These are phyloP conservation scores for Magnaporthales sp. DNA, from an alignment of 2,329 filamentous ascomycete species.

Conservation along the genomic window DNA sequence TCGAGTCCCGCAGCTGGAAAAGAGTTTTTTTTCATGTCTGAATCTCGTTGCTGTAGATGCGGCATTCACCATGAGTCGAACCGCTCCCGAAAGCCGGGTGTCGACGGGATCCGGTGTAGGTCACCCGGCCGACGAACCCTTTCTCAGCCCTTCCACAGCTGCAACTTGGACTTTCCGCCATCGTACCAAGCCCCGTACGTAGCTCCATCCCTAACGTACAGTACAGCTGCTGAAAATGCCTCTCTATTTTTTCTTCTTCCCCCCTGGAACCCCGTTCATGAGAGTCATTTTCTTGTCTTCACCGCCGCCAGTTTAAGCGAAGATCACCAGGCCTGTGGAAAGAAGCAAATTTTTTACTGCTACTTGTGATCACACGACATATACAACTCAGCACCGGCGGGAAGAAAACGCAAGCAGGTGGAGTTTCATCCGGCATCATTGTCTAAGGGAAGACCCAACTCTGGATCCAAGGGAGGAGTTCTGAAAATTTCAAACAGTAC, in stretches of 20 bases:
- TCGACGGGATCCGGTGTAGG: background rate
- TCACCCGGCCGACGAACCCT: background rate
- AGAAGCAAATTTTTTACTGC: background rate
- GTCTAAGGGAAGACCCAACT: background rate
- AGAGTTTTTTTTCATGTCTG: background rate
- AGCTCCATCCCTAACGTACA: background rate
- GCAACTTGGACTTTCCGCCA: background rate
- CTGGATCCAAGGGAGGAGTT: background rate
- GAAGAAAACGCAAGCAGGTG: background rate
- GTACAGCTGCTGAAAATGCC: background rate
- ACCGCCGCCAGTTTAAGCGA: background rate
- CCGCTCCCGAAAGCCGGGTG: background rate
- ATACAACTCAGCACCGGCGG: background rate
- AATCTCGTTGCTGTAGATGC: background rate
- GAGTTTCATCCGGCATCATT: background rate
- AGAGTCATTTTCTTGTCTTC: background rate
- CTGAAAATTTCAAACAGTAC: background rate
- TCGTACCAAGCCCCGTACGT: background rate
- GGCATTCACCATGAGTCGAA: background rate
- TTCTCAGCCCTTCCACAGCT: background rate
- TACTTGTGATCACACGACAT: background rate
- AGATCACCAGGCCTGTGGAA: background rate
- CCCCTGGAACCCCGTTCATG: too few relatives aligned
- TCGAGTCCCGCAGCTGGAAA: background rate
- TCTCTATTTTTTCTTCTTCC: background rate